A percentile compares a stretch with the other conserved stretches of the same genome.
These are phyloP conservation scores for Colletotrichum sp. DNA, from an alignment of 2,329 filamentous ascomycete genomes.

Conservation along the genomic window DNA sequence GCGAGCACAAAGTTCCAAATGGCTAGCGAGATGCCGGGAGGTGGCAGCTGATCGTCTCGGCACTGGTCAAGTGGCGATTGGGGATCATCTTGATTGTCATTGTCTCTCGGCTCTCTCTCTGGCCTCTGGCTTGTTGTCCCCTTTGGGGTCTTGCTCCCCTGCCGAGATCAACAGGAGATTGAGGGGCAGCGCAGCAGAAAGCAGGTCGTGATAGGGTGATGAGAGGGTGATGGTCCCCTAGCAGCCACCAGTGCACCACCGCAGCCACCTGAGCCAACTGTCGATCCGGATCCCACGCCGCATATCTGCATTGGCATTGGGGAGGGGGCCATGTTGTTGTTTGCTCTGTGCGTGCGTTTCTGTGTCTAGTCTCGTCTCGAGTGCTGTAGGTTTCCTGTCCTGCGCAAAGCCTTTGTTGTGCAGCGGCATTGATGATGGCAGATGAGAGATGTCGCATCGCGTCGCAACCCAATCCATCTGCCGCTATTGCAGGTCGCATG, in stretches of 20 bases:
- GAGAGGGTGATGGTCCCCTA: not conserved
- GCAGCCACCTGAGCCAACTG: not conserved
- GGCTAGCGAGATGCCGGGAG: not conserved
- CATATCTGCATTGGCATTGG: not conserved
- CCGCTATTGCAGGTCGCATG: not conserved
- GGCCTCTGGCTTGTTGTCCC: not conserved
- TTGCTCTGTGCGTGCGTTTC: not conserved
- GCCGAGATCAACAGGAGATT: conserved; percentile 18
- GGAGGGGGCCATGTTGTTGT: not conserved
- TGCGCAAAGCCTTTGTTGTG: not conserved
- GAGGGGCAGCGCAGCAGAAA: conserved; percentile 5
- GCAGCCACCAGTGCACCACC: not conserved
- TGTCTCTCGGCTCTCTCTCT: conserved; percentile 1
- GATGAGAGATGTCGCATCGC: not conserved
- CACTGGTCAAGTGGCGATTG: not conserved
- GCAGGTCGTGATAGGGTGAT: not conserved
- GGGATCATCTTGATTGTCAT: not conserved
- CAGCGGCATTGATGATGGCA: not conserved
- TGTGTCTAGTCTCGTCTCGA: not conserved
- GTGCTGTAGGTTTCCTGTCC: not conserved
- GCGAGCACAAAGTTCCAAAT: not conserved
- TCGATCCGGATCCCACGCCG: conserved; percentile 5
- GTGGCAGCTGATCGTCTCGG: conserved; percentile 14
- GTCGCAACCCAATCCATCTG: not conserved
- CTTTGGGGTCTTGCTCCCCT: not conserved